Evolutionary conservation across 306 rosid genomes (phyloP).

Genomic region (Cucumis sativus): Cucumber_9930_V3 NC_026655.2:26749501-26750000

Average conservation of each 20-base stretch:
- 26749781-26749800: constrained; percentile 76
- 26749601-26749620: constrained; percentile 77
- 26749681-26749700: constrained; percentile 73
- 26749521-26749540: constrained; percentile 85
- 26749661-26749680: constrained; percentile 66
- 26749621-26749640: constrained; percentile 75
- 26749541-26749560: constrained; percentile 77
- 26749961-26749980: background rate
- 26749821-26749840: background rate
- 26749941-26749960: background rate
- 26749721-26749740: constrained; percentile 77
- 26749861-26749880: background rate
- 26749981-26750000: background rate
- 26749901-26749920: no score
- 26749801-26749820: constrained; percentile 15
- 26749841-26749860: background rate
- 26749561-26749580: constrained; percentile 85
- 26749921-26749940: background rate
- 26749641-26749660: constrained; percentile 86
- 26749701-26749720: constrained; percentile 82
- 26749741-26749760: constrained; percentile 78
- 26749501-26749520: constrained; percentile 76
- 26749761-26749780: constrained; percentile 80
- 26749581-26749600: constrained; percentile 84
- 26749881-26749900: background rate